Percentiles rank a stretch among this genome's conserved stretches.
phyloP scores from a whole-genome alignment of 768 basidiomycete genomes.

The Tricholoma flavovirens region DNA sequence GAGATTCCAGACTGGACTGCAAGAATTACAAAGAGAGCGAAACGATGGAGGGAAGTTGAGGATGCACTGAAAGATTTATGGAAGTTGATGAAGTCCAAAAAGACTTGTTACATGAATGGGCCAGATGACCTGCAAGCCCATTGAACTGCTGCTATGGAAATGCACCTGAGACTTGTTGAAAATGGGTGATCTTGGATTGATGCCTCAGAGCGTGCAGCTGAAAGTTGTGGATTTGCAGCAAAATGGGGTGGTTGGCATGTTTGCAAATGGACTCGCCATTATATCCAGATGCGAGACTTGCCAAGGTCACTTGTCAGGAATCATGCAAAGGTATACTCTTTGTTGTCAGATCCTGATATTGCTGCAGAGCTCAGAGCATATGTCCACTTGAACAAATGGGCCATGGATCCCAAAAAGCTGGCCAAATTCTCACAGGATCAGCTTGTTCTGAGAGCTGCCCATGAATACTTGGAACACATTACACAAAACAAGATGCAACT shows the following conservation, averaged over 20 bases:
- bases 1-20: not conserved
- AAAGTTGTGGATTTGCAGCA: not conserved
- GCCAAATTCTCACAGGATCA: not conserved
- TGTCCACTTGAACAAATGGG: not conserved
- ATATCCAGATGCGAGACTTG: not conserved
- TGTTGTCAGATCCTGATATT: not conserved
- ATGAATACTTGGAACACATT: conserved; percentile 15
- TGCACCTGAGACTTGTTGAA: not conserved
- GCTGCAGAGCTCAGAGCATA: not conserved
- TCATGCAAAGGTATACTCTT: not conserved
- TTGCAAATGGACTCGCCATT: not conserved
- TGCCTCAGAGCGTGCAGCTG: not conserved
- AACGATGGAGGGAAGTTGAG: not conserved
- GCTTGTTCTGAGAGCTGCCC: not conserved
- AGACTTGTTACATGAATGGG: not conserved
- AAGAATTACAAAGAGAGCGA: not conserved
- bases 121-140: not conserved
- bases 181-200: not conserved
- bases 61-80: not conserved
- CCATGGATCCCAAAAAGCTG: not conserved
- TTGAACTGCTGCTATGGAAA: not conserved
- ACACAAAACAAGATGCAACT: conserved; percentile 14
- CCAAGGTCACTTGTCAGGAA: not conserved
- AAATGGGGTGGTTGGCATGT: not conserved
- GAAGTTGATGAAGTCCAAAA: not conserved